These are phyloP conservation scores for Blastomyces parvus DNA, from an alignment of 2,329 filamentous ascomycete genomes.

Conservation along the genomic window DNA sequence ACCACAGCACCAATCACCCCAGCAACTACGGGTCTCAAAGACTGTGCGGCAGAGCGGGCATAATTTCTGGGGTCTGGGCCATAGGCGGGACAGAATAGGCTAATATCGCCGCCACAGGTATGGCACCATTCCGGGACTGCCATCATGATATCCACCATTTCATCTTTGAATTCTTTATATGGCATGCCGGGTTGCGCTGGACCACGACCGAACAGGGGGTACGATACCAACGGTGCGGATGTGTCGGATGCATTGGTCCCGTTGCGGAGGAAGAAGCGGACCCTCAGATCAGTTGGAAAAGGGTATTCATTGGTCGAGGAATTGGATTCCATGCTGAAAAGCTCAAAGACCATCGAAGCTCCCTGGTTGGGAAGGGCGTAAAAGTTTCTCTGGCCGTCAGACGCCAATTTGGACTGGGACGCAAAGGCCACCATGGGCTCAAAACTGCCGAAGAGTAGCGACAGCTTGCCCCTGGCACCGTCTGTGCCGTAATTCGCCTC, in stretches of 20 bases:
- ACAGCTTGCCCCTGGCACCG: constrained; percentile 36
- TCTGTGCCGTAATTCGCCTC: constrained; percentile 29
- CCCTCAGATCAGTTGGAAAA: constrained; percentile 39
- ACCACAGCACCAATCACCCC: constrained; percentile 50
- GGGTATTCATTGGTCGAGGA: constrained; percentile 30
- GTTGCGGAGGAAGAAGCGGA: constrained; percentile 50
- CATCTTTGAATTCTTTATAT: constrained; percentile 43
- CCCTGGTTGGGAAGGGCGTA: constrained; percentile 42
- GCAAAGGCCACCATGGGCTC: constrained; percentile 45
- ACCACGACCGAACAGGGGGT: constrained; percentile 44
- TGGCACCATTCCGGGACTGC: constrained; percentile 44
- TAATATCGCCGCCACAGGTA: constrained; percentile 35
- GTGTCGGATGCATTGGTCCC: constrained; percentile 36
- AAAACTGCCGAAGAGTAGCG: constrained; percentile 42
- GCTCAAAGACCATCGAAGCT: constrained; percentile 44
- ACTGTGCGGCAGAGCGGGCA: constrained; percentile 12
- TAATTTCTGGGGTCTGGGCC: constrained; percentile 17
- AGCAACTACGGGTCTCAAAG: constrained; percentile 38
- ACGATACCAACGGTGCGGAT: constrained; percentile 30
- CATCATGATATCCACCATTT: constrained; percentile 38
- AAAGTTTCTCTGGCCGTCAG: constrained; percentile 35
- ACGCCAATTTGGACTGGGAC: constrained; percentile 36
- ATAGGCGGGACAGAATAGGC: constrained; percentile 44
- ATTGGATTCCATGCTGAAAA: constrained; percentile 37
- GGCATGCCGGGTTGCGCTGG: constrained; percentile 39